A percentile compares a stretch with the other conserved stretches of the same genome.
Conservation (phyloP, 352 stramenopile genomes). For the Pythium coloratum region DNA sequence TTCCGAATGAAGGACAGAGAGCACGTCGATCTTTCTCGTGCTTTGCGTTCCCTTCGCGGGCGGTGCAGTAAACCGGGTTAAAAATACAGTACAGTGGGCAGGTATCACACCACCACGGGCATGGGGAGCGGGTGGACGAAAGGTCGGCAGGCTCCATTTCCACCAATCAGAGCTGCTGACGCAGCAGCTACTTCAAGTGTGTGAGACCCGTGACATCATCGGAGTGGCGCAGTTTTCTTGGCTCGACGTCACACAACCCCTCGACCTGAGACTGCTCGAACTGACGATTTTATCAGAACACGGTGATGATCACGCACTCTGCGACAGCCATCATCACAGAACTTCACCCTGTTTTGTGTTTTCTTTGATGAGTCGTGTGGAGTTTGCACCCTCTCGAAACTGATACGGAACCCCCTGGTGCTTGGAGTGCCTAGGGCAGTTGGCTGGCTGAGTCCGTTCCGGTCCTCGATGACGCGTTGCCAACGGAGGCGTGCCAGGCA, state of each 20-base stretch:
- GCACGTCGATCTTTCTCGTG: constrained; percentile 4
- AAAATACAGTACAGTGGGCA: constrained; percentile 17
- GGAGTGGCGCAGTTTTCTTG: constrained; percentile 1
- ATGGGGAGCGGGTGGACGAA: constrained; percentile 23
- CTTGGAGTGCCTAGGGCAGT: constrained; percentile 4
- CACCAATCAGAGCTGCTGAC: constrained; percentile 11
- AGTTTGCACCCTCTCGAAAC: constrained; percentile 16
- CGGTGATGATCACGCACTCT: neutral
- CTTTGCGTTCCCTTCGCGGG: constrained; percentile 1
- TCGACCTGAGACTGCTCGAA: constrained; percentile 9
- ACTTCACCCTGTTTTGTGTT: constrained; percentile 17
- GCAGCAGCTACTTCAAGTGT: constrained; percentile 25
- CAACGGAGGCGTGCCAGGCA: neutral
- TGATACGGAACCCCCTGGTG: constrained; percentile 17
- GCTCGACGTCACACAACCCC: constrained; percentile 24
- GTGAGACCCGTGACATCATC: constrained; percentile 27
- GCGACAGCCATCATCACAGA: neutral
- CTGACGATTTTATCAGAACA: constrained; percentile 21
- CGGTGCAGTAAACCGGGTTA: neutral
- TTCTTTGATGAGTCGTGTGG: neutral
- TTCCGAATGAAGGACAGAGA: constrained; percentile 18
- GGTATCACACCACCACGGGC: constrained; percentile 5
- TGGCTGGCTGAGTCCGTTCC: neutral
- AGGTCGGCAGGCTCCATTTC: constrained; percentile 11
- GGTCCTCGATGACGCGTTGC: constrained; percentile 1